These are phyloP conservation scores for Rhizopus delemar DNA, from an alignment of 371 early-diverging fungal genomes.

Conservation along the genomic window DNA sequence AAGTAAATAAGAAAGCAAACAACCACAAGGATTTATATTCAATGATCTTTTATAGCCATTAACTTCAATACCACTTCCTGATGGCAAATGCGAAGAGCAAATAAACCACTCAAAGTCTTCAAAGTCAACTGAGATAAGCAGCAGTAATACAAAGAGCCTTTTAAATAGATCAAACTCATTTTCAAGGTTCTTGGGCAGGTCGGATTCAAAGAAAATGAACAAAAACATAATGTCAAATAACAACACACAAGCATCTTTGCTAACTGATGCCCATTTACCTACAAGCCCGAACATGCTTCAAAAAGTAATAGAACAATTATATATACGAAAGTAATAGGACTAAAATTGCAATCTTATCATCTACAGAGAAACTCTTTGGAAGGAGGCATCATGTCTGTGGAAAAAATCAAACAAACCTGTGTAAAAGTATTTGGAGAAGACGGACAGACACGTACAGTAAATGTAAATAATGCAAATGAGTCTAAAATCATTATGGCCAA, in stretches of 20 bases:
- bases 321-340: background rate
- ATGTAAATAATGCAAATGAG: slow-evolving; percentile 59
- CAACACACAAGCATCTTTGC: background rate
- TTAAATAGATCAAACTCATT: slow-evolving; percentile 53
- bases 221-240: slow-evolving; percentile 12
- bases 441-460: slow-evolving; percentile 66
- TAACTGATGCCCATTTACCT: slow-evolving; percentile 5
- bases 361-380: slow-evolving; percentile 42
- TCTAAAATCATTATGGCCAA: slow-evolving; percentile 60
- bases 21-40: background rate
- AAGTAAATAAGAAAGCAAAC: slow-evolving; percentile 6
- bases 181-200: slow-evolving; percentile 50
- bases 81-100: slow-evolving; percentile 13
- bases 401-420: slow-evolving; percentile 68
- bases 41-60: background rate
- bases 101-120: slow-evolving; percentile 31
- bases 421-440: slow-evolving; percentile 73
- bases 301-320: slow-evolving; percentile 24
- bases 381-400: slow-evolving; percentile 67
- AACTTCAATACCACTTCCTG: slow-evolving; percentile 6
- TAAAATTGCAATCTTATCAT: background rate
- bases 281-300: slow-evolving; percentile 44
- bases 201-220: slow-evolving; percentile 48
- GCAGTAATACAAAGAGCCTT: slow-evolving; percentile 24
- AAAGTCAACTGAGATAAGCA: slow-evolving; percentile 39